Evolutionary conservation across 1,139 yeast species (phyloP).

Genomic region (Yamadazyma blattariae): DNA sequence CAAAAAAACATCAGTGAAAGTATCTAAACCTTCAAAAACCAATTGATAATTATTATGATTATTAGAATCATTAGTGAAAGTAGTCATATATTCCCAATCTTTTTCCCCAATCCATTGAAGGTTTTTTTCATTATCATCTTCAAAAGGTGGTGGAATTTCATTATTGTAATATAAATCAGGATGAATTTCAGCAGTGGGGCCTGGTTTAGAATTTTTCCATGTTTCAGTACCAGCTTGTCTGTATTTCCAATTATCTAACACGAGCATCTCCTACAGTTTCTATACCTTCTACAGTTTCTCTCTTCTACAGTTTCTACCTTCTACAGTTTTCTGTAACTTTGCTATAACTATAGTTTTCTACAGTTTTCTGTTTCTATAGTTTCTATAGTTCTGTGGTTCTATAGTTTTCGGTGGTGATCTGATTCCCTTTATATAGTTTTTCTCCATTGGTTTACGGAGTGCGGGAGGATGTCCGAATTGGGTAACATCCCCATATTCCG

Average conservation of each 20-base stretch:
- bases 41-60: constrained; percentile 17
- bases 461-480: no score
- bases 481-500: no score
- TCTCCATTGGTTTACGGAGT: no score
- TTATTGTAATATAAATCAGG: constrained; percentile 32
- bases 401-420: no score
- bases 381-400: no score
- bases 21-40: constrained; percentile 43
- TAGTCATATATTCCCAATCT: constrained; percentile 35
- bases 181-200: constrained; percentile 24
- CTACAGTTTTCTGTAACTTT: no score
- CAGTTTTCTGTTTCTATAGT: no score
- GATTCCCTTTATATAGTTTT: no score
- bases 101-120: constrained; percentile 47
- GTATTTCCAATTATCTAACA: constrained; percentile 9
- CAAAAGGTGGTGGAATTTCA: constrained; percentile 42
- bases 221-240: constrained; percentile 4
- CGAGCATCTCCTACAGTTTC: no score
- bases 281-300: no score
- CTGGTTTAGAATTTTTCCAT: constrained; percentile 9
- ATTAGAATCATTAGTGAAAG: constrained; percentile 7
- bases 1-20: constrained; percentile 35
- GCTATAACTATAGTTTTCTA: no score
- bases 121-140: constrained; percentile 33
- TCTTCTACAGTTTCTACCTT: no score